A percentile compares a stretch with the other conserved stretches of the same genome.
phyloP scores from a whole-genome alignment of 768 basidiomycete species.

The Boletus vermiculosoides region DNA sequence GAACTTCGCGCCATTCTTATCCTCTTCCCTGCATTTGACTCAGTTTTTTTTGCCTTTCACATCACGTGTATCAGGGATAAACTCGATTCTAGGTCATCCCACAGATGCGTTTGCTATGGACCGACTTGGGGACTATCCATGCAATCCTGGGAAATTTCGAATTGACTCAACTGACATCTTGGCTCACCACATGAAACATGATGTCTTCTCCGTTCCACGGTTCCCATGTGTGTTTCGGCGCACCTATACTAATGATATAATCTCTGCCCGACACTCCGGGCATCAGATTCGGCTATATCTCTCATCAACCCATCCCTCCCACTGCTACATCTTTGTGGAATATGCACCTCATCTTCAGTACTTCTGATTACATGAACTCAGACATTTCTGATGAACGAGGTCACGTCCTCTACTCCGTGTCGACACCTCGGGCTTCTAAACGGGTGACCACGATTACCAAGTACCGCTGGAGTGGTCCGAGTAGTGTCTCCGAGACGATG shows the following conservation, averaged over 20 bases:
- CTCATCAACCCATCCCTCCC: background rate
- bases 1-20: background rate
- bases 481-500: conserved; percentile 25
- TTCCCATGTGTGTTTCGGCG: conserved; percentile 4
- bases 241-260: background rate
- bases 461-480: conserved; percentile 21
- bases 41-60: too few relatives aligned
- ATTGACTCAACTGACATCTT: conserved; percentile 7
- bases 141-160: background rate
- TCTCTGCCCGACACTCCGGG: background rate
- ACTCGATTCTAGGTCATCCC: background rate
- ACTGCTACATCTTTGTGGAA: background rate
- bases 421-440: conserved; percentile 12
- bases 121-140: too few relatives aligned
- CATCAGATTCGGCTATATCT: background rate
- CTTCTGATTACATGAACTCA: conserved; percentile 20
- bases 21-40: background rate
- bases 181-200: conserved; percentile 14
- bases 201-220: background rate
- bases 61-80: background rate
- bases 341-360: conserved; percentile 25
- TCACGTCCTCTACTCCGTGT: conserved; percentile 22
- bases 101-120: too few relatives aligned
- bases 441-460: conserved; percentile 27
- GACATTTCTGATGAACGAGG: conserved; percentile 20